Percentiles rank a stretch among this genome's conserved stretches.
phyloP scores from a whole-genome alignment of 2,329 filamentous ascomycete genomes.

The Calonectria henricotiae region DNA sequence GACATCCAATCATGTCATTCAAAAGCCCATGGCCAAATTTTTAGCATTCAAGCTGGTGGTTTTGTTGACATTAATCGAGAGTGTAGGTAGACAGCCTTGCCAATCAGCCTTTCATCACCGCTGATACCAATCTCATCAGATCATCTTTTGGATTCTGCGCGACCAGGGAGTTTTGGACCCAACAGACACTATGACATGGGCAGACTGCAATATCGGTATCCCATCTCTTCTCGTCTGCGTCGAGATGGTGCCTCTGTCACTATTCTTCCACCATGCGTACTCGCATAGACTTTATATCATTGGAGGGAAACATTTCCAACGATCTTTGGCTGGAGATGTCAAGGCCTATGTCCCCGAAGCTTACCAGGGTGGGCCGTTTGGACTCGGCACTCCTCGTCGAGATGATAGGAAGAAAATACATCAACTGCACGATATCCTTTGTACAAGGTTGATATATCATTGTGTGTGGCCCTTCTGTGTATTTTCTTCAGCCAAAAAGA shows the following conservation, averaged over 20 bases:
- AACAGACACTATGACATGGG: constrained; percentile 40
- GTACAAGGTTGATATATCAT: too few relatives aligned
- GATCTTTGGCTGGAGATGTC: not conserved
- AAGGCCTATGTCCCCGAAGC: not conserved
- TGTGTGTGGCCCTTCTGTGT: too few relatives aligned
- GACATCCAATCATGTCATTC: constrained; percentile 41
- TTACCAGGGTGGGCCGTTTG: constrained; percentile 1
- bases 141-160: constrained; percentile 40
- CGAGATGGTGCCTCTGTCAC: constrained; percentile 43
- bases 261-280: constrained; percentile 43
- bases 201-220: constrained; percentile 45
- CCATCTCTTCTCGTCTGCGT: constrained; percentile 43
- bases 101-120: accelerated
- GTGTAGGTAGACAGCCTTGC: constrained; percentile 18
- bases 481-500: too few relatives aligned
- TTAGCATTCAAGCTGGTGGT: constrained; percentile 47
- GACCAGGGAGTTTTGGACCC: constrained; percentile 34
- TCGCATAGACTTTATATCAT: constrained; percentile 41
- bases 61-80: constrained; percentile 41
- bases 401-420: too few relatives aligned
- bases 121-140: constrained; percentile 27
- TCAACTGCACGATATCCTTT: too few relatives aligned
- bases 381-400: not conserved
- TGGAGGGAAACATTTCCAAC: not conserved
- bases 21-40: constrained; percentile 42